A percentile compares a stretch with the other conserved stretches of the same genome.
These are phyloP conservation scores for Mycena crocata DNA, from an alignment of 768 basidiomycete genomes.

Conservation along the genomic window DNA sequence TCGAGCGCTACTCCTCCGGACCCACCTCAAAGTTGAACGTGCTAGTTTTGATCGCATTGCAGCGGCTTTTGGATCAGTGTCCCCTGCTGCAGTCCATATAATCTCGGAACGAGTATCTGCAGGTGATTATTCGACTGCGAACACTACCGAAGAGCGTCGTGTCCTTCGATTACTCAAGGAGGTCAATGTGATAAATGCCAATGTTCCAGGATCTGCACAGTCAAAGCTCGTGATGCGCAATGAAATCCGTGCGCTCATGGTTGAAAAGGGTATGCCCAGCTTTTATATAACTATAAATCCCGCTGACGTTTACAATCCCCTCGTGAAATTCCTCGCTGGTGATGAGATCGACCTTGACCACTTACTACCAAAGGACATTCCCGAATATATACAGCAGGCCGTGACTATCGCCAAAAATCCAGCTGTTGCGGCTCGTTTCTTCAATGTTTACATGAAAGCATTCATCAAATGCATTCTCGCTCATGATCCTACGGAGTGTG, in stretches of 20 bases:
- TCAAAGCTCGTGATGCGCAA: conserved; percentile 33
- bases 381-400: neutral
- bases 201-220: conserved; percentile 32
- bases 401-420: conserved; percentile 32
- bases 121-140: conserved; percentile 21
- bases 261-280: conserved; percentile 34
- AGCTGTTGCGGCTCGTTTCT: conserved; percentile 34
- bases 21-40: conserved; percentile 36
- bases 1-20: conserved; percentile 32
- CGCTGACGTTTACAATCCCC: conserved; percentile 40
- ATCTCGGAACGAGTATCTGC: conserved; percentile 21
- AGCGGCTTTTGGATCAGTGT: conserved; percentile 17
- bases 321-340: conserved; percentile 41
- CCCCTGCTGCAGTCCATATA: conserved; percentile 20
- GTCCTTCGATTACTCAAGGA: conserved; percentile 27
- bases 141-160: conserved; percentile 31
- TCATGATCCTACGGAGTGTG: neutral
- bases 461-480: conserved; percentile 29
- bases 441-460: conserved; percentile 31
- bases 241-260: conserved; percentile 16
- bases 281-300: conserved; percentile 48
- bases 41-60: conserved; percentile 32
- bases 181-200: conserved; percentile 6
- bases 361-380: neutral
- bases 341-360: conserved; percentile 36